Conservation (phyloP, 352 stramenopile genomes). For the Phytophthora tubulina region DNA sequence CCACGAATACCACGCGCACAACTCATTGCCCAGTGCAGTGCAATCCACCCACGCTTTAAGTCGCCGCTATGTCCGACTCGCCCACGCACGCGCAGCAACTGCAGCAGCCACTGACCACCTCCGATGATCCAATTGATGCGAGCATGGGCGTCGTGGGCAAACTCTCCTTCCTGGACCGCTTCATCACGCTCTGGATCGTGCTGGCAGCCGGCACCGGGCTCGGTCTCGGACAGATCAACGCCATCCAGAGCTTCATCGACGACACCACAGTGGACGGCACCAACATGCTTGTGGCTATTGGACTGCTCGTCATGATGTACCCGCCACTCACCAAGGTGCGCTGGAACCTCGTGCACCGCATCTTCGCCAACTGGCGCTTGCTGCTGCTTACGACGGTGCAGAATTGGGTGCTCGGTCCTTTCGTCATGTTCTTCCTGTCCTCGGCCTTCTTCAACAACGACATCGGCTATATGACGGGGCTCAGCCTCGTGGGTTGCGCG, state of each 20-base stretch:
- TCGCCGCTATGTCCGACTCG: conserved; percentile 1
- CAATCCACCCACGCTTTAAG: background rate
- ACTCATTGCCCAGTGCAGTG: background rate
- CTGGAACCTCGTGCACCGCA: conserved; percentile 63
- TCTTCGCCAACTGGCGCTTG: conserved; percentile 53
- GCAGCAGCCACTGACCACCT: conserved; percentile 4
- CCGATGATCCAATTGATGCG: background rate
- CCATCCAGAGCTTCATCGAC: conserved; percentile 53
- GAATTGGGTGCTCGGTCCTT: conserved; percentile 67
- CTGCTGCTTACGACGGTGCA: conserved; percentile 64
- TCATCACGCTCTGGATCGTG: conserved; percentile 64
- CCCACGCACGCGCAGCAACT: conserved; percentile 2
- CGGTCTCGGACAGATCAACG: conserved; percentile 44
- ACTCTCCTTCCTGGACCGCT: conserved; percentile 53
- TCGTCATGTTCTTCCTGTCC: conserved; percentile 65
- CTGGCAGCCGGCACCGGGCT: conserved; percentile 45
- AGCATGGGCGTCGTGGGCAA: conserved; percentile 12
- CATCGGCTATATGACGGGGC: conserved; percentile 63
- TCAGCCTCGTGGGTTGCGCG: conserved; percentile 69
- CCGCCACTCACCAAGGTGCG: conserved; percentile 57
- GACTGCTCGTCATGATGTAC: conserved; percentile 72
- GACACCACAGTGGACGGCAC: conserved; percentile 55
- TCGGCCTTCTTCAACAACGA: conserved; percentile 56
- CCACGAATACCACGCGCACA: background rate
- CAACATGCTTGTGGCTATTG: conserved; percentile 62